These are phyloP conservation scores for Pythium pectinolyticum DNA, from an alignment of 352 stramenopile genomes.

Conservation along the genomic window DNA sequence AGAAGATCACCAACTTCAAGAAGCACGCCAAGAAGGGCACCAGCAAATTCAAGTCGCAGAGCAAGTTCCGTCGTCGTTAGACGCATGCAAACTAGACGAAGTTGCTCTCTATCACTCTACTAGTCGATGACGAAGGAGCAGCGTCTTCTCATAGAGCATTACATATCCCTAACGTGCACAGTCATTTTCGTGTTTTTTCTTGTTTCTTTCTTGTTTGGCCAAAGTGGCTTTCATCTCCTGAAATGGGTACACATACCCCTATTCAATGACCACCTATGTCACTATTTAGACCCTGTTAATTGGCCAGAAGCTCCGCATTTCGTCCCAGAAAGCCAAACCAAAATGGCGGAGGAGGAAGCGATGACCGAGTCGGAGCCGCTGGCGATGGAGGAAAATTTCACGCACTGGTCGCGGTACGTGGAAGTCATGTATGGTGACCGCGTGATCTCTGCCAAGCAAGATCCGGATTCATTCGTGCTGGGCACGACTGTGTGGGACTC, in stretches of 20 bases:
- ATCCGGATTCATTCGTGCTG: constrained; percentile 81
- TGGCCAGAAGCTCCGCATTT: constrained; percentile 2
- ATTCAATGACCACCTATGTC: constrained; percentile 7
- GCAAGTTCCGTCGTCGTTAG: constrained; percentile 79
- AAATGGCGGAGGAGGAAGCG: constrained; percentile 61
- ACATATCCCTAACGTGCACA: not conserved
- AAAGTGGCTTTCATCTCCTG: not conserved
- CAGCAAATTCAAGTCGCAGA: constrained; percentile 91
- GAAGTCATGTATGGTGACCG: constrained; percentile 50
- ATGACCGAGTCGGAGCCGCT: constrained; percentile 56
- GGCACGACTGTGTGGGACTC: constrained; percentile 85
- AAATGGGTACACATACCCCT: constrained; percentile 5
- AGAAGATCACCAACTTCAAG: constrained; percentile 91
- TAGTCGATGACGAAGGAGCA: not conserved
- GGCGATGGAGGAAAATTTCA: constrained; percentile 75
- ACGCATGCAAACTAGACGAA: no score
- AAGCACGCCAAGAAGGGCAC: constrained; percentile 88
- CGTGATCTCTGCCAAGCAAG: constrained; percentile 62
- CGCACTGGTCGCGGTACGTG: constrained; percentile 76
- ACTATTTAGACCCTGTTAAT: constrained; percentile 2
- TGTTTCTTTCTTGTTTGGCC: not conserved
- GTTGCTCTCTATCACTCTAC: no score
- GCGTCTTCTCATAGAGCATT: not conserved
- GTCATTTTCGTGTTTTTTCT: not conserved
- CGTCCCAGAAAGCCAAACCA: not conserved